Evolutionary conservation across 495 filamentous ascomycete species (phyloP).

Genomic region (Tetracladium setigerum): DNA sequence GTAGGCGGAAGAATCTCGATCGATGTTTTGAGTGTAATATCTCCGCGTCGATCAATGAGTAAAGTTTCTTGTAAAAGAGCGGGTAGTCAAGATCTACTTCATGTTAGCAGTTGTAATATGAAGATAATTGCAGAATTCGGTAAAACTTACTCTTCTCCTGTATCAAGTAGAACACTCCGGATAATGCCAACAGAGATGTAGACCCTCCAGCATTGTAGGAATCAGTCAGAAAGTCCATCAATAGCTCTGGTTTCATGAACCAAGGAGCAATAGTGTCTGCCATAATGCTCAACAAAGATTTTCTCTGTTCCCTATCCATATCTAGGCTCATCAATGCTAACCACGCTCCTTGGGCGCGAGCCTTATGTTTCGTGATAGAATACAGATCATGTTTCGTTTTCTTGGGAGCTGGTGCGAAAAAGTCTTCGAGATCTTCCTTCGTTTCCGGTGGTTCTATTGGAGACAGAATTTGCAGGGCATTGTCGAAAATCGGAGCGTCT

Average conservation of each 20-base stretch:
- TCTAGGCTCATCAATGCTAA: slow-evolving; percentile 62
- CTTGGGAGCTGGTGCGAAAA: slow-evolving; percentile 47
- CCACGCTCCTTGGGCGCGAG: slow-evolving; percentile 78
- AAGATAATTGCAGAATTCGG: too few relatives aligned
- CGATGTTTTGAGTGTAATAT: slow-evolving; percentile 91
- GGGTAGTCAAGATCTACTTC: slow-evolving; percentile 79
- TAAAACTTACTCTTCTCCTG: slow-evolving; percentile 52
- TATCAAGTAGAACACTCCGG: slow-evolving; percentile 92
- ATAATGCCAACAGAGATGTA: slow-evolving; percentile 78
- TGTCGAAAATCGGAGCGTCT: slow-evolving; percentile 39
- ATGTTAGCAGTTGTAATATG: too few relatives aligned
- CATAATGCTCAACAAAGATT: slow-evolving; percentile 66
- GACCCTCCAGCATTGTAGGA: slow-evolving; percentile 82
- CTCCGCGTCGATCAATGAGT: slow-evolving; percentile 77
- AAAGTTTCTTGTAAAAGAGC: slow-evolving; percentile 86
- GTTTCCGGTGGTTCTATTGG: slow-evolving; percentile 55
- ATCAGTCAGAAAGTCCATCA: slow-evolving; percentile 98
- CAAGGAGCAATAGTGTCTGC: slow-evolving; percentile 72
- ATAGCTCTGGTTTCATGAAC: slow-evolving; percentile 74
- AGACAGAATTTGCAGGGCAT: slow-evolving; percentile 54
- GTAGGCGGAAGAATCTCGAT: slow-evolving; percentile 83
- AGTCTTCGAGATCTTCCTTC: slow-evolving; percentile 56
- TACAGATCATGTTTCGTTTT: slow-evolving; percentile 44
- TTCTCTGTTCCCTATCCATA: slow-evolving; percentile 65
- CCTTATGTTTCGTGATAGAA: slow-evolving; percentile 57